Base-by-base conservation (phyloP, 2,329 filamentous ascomycete species). In the Penicillium decumbens region DNA sequence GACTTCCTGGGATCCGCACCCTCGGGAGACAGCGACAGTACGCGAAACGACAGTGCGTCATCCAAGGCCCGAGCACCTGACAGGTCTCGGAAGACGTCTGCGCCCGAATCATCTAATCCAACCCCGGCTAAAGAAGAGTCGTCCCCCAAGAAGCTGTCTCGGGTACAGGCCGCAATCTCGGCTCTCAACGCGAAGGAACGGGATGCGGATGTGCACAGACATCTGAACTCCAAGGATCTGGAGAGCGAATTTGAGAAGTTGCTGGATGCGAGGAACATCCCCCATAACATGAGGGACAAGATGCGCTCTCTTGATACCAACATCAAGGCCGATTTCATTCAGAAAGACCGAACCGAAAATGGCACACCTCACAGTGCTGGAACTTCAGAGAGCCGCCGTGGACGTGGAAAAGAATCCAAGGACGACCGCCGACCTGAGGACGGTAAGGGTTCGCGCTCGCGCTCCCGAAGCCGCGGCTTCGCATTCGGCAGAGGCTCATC, bases 281-380 rank as follows among this genome's bases (percentile, higher is more conserved):
- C 92, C 3, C 88, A 95, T 64, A 88, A 95, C 56, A 90, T 95
- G 77, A 81, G 92, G 47, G 89, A 92, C 69, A 95, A 95, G 73
- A 96, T 98, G 90, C 82, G 92, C 40, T 91, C 85, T 49, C 76
- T 98, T 52, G 89, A 88, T 55, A 80, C 89, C 57, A 87, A 88
- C 30, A 91, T 97, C 75, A 98, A 98, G 72, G 88, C 90, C 66
- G 91, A 97, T 65, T 95, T 98, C 62, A 90, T 97, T 61, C 85
- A 86, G 45, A 91, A 95, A 67, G 88, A 96, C 66, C 89, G 88
- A 77, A 82, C 81, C 6, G 86, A 87, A 67, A 84, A 79, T 70
- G 75, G 65, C 63, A 72, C 67, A 64, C 75, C 72, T 57, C 75
- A 55, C 72, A 69, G 57, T 77, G 74, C 60, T 68, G 75, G 63